These are phyloP conservation scores for Pyrenochaeta sp. DNA, from an alignment of 2,329 filamentous ascomycete genomes.

Conservation along the genomic window DNA sequence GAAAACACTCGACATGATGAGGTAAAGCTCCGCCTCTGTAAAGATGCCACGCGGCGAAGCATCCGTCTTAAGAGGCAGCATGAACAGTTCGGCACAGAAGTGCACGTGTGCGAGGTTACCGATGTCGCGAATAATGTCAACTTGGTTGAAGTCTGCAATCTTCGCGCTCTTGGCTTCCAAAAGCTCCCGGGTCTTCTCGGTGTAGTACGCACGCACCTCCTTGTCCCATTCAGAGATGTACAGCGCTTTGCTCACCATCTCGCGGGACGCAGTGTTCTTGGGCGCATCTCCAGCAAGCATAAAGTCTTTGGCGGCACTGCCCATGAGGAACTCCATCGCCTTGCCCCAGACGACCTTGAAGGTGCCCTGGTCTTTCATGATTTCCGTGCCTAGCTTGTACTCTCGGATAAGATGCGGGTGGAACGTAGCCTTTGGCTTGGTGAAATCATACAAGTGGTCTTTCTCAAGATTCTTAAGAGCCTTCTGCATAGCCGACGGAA, in stretches of 20 bases:
- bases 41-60: constrained; percentile 61
- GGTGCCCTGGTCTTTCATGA: constrained; percentile 67
- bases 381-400: constrained; percentile 68
- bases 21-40: constrained; percentile 63
- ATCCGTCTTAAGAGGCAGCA: constrained; percentile 64
- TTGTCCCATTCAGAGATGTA: constrained; percentile 69
- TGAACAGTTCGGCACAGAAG: constrained; percentile 64
- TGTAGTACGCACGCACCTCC: constrained; percentile 75
- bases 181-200: constrained; percentile 67
- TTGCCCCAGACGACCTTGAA: constrained; percentile 74
- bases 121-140: constrained; percentile 73
- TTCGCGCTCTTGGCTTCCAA: constrained; percentile 71
- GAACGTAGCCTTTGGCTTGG: constrained; percentile 62
- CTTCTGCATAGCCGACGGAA: constrained; percentile 74
- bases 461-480: constrained; percentile 75
- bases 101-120: constrained; percentile 64
- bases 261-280: constrained; percentile 40
- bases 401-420: constrained; percentile 64
- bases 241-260: constrained; percentile 61
- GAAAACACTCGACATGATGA: constrained; percentile 63
- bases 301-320: constrained; percentile 63
- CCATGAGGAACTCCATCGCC: constrained; percentile 70
- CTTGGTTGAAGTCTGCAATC: constrained; percentile 68
- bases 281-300: constrained; percentile 58
- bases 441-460: constrained; percentile 74